Conservation (phyloP, 1,139 yeast genomes). For the Geotrichum europaeum region DNA sequence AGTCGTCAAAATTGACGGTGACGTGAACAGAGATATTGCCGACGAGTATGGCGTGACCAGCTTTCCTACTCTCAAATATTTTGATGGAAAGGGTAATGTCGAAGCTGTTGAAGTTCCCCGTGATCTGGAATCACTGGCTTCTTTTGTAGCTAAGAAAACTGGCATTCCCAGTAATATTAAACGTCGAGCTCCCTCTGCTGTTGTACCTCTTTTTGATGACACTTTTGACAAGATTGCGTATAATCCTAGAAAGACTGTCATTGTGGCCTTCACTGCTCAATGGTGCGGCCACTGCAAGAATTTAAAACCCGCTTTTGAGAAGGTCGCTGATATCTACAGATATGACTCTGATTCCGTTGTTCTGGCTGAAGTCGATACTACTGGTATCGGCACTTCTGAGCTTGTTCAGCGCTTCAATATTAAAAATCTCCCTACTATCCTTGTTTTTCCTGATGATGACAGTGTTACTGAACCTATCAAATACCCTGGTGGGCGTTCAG, state of each 20-base stretch:
- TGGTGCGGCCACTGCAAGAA: slow-evolving; percentile 77
- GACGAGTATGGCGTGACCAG: slow-evolving; percentile 53
- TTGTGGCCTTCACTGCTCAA: slow-evolving; percentile 54
- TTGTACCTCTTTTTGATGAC: slow-evolving; percentile 38
- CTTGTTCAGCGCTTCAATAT: slow-evolving; percentile 43
- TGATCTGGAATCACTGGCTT: slow-evolving; percentile 39
- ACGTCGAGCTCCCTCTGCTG: slow-evolving; percentile 29
- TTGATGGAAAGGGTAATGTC: slow-evolving; percentile 37
- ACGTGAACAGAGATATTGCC: slow-evolving; percentile 49
- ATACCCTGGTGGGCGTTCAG: slow-evolving; percentile 28
- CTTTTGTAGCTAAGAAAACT: slow-evolving; percentile 43
- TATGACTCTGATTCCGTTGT: slow-evolving; percentile 43
- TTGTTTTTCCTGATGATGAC: slow-evolving; percentile 38
- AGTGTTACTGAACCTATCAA: neutral
- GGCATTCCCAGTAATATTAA: slow-evolving; percentile 33
- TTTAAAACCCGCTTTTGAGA: slow-evolving; percentile 58
- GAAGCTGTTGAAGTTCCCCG: slow-evolving; percentile 36
- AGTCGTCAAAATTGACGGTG: slow-evolving; percentile 57
- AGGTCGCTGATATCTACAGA: slow-evolving; percentile 47
- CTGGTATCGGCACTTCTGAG: slow-evolving; percentile 42
- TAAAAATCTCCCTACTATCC: slow-evolving; percentile 47
- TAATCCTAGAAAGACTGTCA: slow-evolving; percentile 24
- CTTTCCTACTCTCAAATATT: slow-evolving; percentile 58
- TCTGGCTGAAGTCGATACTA: slow-evolving; percentile 42
- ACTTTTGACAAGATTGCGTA: slow-evolving; percentile 20